Conservation (phyloP, 2,329 filamentous ascomycete species). For the Penicillium fuscoglaucum region DNA sequence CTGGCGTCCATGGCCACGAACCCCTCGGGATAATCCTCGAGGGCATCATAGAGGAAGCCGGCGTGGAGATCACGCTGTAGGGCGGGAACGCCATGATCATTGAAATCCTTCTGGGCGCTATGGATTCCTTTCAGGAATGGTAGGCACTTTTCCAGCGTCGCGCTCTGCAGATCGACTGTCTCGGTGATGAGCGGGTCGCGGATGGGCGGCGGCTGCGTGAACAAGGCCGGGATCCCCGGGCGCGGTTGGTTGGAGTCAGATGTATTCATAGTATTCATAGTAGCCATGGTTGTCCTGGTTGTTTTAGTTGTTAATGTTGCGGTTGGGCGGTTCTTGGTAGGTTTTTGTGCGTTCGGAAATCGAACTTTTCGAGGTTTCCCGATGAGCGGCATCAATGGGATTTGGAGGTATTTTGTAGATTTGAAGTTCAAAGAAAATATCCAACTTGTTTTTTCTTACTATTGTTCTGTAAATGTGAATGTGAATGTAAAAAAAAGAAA, state of each 20-base stretch:
- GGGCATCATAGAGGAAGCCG: slow-evolving; percentile 49
- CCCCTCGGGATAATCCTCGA: slow-evolving; percentile 63
- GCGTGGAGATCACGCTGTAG: slow-evolving; percentile 65
- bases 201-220: slow-evolving; percentile 57
- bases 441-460: not conserved
- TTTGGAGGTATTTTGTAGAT: not conserved
- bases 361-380: slow-evolving; percentile 42
- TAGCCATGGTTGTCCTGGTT: slow-evolving; percentile 12
- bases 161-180: slow-evolving; percentile 67
- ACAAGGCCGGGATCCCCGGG: slow-evolving; percentile 41
- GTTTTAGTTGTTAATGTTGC: slow-evolving; percentile 1
- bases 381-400: slow-evolving; percentile 35
- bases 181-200: slow-evolving; percentile 66
- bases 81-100: slow-evolving; percentile 70
- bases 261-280: not conserved
- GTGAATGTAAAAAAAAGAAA: not conserved
- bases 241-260: slow-evolving; percentile 11
- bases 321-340: slow-evolving; percentile 20
- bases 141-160: slow-evolving; percentile 67
- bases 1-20: slow-evolving; percentile 81
- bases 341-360: slow-evolving; percentile 31
- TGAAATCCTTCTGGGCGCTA: slow-evolving; percentile 58
- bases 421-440: not conserved
- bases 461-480: slow-evolving; percentile 17
- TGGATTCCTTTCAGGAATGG: slow-evolving; percentile 60